Conservation (phyloP, 164 flowering plant genomes). For the Kalanchoe fedtschenkoi region DNA sequence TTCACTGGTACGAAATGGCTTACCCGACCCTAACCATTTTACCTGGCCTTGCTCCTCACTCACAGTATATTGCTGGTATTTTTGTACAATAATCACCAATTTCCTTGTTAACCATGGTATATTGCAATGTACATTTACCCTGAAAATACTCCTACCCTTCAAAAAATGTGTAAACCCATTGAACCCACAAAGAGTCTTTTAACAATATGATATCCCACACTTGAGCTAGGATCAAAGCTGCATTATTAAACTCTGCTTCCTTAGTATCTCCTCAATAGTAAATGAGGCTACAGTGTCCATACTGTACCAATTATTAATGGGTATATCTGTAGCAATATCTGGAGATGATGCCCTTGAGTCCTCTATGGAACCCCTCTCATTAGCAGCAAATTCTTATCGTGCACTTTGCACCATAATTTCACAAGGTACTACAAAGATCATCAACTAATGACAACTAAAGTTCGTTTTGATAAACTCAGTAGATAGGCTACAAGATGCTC, state of each 20-base stretch:
- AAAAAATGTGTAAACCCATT: no score
- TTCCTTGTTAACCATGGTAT: no score
- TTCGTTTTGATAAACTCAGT: conserved; percentile 43
- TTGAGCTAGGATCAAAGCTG: no score
- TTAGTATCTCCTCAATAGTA: conserved; percentile 33
- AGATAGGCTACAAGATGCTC: conserved; percentile 45
- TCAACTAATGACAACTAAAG: conserved; percentile 21
- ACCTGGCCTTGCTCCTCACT: no score
- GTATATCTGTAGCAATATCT: conserved; percentile 8
- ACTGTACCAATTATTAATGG: conserved; percentile 6
- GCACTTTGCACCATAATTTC: conserved; percentile 28
- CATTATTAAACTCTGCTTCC: conserved; percentile 48
- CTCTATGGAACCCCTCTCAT: conserved; percentile 6
- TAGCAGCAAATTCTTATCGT: conserved; percentile 10
- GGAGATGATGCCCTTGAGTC: conserved; percentile 10
- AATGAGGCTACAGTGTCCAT: conserved; percentile 21
- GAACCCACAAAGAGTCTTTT: no score
- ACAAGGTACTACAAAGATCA: conserved; percentile 26
- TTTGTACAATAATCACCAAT: no score
- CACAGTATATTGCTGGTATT: no score
- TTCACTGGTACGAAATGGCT: no score
- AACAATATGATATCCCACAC: no score
- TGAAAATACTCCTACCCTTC: no score
- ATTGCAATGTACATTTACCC: no score
- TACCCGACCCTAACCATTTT: no score